phyloP scores from a whole-genome alignment of 768 basidiomycete species.

The Mycena rebaudengoi region DNA sequence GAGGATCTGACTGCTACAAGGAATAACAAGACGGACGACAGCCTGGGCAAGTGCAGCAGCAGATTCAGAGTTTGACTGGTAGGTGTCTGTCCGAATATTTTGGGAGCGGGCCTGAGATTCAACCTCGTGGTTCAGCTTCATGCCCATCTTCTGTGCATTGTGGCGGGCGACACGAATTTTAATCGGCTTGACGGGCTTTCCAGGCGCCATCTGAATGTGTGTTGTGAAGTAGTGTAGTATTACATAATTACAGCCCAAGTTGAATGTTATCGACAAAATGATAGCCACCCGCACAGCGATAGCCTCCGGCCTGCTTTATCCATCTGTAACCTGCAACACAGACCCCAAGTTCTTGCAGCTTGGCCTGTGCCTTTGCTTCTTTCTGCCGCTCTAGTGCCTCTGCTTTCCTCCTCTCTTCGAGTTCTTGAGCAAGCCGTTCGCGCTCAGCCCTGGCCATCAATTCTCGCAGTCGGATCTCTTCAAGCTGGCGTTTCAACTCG shows the following conservation, averaged over 20 bases:
- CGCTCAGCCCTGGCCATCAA: constrained; percentile 29
- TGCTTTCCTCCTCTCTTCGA: constrained; percentile 31
- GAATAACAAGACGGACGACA: constrained; percentile 57
- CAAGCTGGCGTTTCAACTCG: constrained; percentile 31
- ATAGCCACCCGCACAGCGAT: constrained; percentile 55
- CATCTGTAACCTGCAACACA: constrained; percentile 57
- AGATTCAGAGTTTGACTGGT: constrained; percentile 68
- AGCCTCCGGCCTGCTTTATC: constrained; percentile 50
- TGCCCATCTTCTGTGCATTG: constrained; percentile 75
- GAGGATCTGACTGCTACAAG: neutral
- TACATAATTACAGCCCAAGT: constrained; percentile 37
- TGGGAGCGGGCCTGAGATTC: constrained; percentile 61
- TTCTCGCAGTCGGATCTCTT: constrained; percentile 30
- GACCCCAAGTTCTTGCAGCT: constrained; percentile 55
- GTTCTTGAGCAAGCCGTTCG: constrained; percentile 29
- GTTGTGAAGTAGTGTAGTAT: too few relatives aligned
- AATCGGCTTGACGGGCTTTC: constrained; percentile 62
- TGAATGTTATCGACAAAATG: constrained; percentile 47
- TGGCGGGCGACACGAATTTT: constrained; percentile 77
- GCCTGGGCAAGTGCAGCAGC: constrained; percentile 61
- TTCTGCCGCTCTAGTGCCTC: constrained; percentile 36
- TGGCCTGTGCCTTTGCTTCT: constrained; percentile 54
- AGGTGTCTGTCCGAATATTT: constrained; percentile 60
- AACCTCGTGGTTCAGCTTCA: constrained; percentile 68
- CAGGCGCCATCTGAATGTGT: constrained; percentile 80